These are phyloP conservation scores for Notholithocarpus densiflorus DNA, from an alignment of 306 rosid genomes.

Conservation along the genomic window DNA sequence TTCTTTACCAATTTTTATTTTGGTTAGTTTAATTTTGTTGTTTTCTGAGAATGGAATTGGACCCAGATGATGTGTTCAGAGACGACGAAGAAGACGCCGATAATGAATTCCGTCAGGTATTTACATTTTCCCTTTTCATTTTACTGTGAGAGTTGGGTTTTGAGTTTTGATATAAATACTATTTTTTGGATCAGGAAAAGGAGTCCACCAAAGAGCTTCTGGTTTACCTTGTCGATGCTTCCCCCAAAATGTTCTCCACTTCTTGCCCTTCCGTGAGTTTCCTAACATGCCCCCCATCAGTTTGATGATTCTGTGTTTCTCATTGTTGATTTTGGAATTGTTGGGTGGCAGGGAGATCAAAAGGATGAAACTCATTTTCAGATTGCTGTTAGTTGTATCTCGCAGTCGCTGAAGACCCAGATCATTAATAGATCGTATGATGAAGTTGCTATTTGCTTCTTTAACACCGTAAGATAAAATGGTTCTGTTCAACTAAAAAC, in stretches of 20 bases:
- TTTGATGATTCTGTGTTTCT: too few relatives aligned
- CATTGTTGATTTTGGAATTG: background rate
- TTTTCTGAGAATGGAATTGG: constrained; percentile 48
- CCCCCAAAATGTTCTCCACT: constrained; percentile 76
- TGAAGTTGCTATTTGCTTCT: constrained; percentile 91
- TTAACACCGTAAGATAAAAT: constrained; percentile 61
- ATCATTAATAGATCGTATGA: constrained; percentile 73
- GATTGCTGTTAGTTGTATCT: constrained; percentile 64
- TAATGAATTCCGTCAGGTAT: constrained; percentile 40
- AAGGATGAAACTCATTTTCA: constrained; percentile 63
- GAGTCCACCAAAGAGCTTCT: constrained; percentile 65
- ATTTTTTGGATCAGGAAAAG: constrained; percentile 32
- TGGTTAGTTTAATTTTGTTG: background rate
- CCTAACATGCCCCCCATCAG: background rate
- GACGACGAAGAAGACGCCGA: constrained; percentile 79
- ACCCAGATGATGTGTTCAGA: constrained; percentile 80
- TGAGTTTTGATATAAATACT: too few relatives aligned
- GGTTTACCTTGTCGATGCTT: constrained; percentile 84
- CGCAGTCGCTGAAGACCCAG: constrained; percentile 56
- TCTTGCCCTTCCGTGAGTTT: constrained; percentile 49
- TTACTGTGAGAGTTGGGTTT: too few relatives aligned
- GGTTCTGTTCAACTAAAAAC: background rate
- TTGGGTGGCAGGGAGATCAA: constrained; percentile 38
- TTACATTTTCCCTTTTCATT: background rate
- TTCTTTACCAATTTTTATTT: background rate